Percentiles rank a stretch among this genome's conserved stretches.
These are phyloP conservation scores for Neurospora sp. DNA, from an alignment of 495 filamentous ascomycete genomes.

Conservation along the genomic window DNA sequence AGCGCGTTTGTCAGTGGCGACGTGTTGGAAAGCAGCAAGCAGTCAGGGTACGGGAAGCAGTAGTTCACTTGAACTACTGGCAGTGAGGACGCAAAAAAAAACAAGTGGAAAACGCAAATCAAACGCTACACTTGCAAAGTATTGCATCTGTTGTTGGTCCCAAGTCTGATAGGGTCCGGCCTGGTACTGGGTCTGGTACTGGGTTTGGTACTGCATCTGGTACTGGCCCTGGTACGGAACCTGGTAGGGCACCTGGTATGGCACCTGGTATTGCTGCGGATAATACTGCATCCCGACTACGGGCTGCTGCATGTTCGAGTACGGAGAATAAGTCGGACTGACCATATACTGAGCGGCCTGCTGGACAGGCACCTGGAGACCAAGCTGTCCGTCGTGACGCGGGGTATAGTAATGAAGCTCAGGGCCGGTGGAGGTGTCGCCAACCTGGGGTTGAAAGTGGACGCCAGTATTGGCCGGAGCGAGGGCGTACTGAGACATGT, in stretches of 20 bases:
- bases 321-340: background rate
- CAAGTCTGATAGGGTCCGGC: background rate
- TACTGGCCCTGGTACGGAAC: background rate
- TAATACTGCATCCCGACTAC: background rate
- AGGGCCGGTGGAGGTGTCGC: conserved; percentile 34
- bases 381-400: conserved; percentile 22
- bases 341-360: conserved; percentile 2
- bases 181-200: background rate
- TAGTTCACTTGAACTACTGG: background rate
- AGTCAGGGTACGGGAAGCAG: background rate
- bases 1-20: background rate
- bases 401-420: conserved; percentile 37
- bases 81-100: background rate
- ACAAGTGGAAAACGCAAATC: background rate
- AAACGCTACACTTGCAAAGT: background rate
- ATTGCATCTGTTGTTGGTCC: background rate
- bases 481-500: background rate
- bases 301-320: background rate
- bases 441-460: conserved; percentile 39
- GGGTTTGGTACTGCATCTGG: background rate
- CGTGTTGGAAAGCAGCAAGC: background rate
- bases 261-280: background rate
- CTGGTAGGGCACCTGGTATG: background rate
- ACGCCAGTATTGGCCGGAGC: conserved; percentile 12
- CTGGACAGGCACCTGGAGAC: background rate